Evolutionary conservation across 2,329 filamentous ascomycete species (phyloP), one percentile per base, ranked within the genome.

Genomic region (Xylariaceae sp.): DNA sequence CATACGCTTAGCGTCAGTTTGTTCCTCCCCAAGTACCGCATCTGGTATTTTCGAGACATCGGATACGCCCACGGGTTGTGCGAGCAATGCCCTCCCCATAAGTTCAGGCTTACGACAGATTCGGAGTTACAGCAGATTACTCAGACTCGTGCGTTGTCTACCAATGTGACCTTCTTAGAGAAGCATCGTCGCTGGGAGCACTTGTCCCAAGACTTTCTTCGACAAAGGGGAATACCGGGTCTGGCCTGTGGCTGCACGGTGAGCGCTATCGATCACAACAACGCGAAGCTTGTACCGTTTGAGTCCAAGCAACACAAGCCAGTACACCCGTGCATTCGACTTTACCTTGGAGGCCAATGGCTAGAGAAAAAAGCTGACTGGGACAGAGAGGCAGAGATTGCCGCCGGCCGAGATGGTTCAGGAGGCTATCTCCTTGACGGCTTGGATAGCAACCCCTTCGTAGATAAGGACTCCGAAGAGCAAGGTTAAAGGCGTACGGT

Each of bases 1-100:
- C 80, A 82, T 62, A 82, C 80, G n/a, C 71, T 83, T 23, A 81
- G 78, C 51, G 78, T 82, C 53, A 80, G 75, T 61, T 77, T 84
- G 72, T 80, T 84, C 59, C 68, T 81, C 4, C 77, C 80, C 3
- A 78, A 78, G 59, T 75, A 74, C 58, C 76, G 77, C 60, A 74
- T 82, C 45, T 80, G 80, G 76, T 82, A 75, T 66, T 80, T 82
- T 64, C 71, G 77, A 57, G 77, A 78, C 62, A 75, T 78, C 51
- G 75, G 76, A 7, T 77, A 77, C 61, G 71, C 76, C 51, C 76
- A 77, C 65, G 75, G 76, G 58, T 75, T 78, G 45, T 79, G 78
- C 57, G 68, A 73, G 59, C 74, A 76, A 60, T 74, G 71, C 64
- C 72, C 71, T 39, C 65, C 70, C 3, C 69, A 71, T 49, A 63